These are phyloP conservation scores for Glarea lozoyensis DNA, from an alignment of 495 filamentous ascomycete genomes.

Conservation along the genomic window DNA sequence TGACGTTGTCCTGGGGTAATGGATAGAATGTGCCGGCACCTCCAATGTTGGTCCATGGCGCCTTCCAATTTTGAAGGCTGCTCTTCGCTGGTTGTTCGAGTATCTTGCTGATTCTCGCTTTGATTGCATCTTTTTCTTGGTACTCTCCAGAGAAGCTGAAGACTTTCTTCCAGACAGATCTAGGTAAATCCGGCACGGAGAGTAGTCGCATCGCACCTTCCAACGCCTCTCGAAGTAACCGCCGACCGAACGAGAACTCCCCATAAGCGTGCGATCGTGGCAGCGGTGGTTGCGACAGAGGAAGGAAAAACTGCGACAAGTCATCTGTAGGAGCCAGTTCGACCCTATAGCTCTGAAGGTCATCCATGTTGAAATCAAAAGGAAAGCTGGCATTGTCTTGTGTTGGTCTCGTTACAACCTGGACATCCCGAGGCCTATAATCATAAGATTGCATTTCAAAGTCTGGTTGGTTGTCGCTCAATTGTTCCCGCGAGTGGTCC, in stretches of 20 bases:
- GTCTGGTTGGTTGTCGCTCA: conserved; percentile 10
- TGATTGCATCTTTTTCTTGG: conserved; percentile 30
- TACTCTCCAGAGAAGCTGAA: conserved; percentile 61
- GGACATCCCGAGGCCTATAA: conserved; percentile 11
- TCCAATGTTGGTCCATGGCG: conserved; percentile 57
- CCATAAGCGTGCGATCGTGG: conserved; percentile 43
- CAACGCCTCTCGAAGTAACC: conserved; percentile 55
- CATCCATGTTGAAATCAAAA: conserved; percentile 17
- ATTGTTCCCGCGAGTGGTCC: conserved; percentile 6
- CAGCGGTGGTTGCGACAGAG: conserved; percentile 20
- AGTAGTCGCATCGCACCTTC: conserved; percentile 59
- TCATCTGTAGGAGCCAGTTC: conserved; percentile 15
- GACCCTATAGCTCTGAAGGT: conserved; percentile 17
- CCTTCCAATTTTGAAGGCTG: conserved; percentile 47
- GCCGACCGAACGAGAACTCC: conserved; percentile 62
- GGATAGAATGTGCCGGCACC: conserved; percentile 59
- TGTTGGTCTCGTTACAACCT: conserved; percentile 21
- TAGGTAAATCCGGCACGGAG: conserved; percentile 40
- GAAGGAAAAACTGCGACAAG: conserved; percentile 14
- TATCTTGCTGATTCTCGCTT: conserved; percentile 28
- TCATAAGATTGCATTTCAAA: conserved; percentile 5
- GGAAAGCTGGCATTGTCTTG: conserved; percentile 23
- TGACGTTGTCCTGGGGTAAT: conserved; percentile 26
- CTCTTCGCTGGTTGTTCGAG: conserved; percentile 32
- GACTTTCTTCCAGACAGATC: conserved; percentile 39